These are phyloP conservation scores for Schizosaccharomyces osmophilus DNA, from an alignment of 805 yeast genomes.

Conservation along the genomic window DNA sequence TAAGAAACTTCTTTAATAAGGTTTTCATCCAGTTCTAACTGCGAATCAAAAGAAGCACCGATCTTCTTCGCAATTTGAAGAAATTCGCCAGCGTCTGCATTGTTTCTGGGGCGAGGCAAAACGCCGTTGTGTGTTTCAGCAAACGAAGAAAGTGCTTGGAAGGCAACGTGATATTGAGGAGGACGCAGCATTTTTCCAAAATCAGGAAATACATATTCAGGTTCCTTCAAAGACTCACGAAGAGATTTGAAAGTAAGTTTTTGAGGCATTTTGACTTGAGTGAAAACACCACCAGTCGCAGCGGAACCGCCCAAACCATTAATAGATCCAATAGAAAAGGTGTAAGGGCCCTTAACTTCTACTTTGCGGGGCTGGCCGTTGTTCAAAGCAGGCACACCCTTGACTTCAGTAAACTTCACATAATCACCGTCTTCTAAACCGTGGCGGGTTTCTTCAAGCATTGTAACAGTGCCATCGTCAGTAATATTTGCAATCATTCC, in stretches of 20 bases:
- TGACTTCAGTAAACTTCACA: conserved; percentile 67
- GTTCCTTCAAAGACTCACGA: conserved; percentile 37
- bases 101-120: conserved; percentile 56
- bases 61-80: conserved; percentile 34
- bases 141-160: conserved; percentile 68
- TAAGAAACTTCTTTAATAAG: conserved; percentile 48
- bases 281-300: conserved; percentile 65
- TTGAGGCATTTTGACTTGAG: conserved; percentile 72
- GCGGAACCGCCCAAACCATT: conserved; percentile 36
- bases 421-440: conserved; percentile 79
- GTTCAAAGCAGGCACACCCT: conserved; percentile 53
- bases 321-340: conserved; percentile 43
- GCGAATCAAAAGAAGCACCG: conserved; percentile 33
- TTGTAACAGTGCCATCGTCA: conserved; percentile 70
- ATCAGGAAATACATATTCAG: conserved; percentile 63
- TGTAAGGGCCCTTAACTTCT: conserved; percentile 82
- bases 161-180: conserved; percentile 69
- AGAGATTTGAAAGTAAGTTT: conserved; percentile 39
- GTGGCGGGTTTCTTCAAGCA: conserved; percentile 77
- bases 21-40: conserved; percentile 30
- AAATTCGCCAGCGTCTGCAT: conserved; percentile 47
- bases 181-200: conserved; percentile 89
- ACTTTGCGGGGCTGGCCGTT: conserved; percentile 51
- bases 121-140: conserved; percentile 32
- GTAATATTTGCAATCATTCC: conserved; percentile 86